Evolutionary conservation across 345 rosid species (phyloP), one percentile per base, ranked within the genome.

Genomic region (Aquilaria malaccensis): DNA sequence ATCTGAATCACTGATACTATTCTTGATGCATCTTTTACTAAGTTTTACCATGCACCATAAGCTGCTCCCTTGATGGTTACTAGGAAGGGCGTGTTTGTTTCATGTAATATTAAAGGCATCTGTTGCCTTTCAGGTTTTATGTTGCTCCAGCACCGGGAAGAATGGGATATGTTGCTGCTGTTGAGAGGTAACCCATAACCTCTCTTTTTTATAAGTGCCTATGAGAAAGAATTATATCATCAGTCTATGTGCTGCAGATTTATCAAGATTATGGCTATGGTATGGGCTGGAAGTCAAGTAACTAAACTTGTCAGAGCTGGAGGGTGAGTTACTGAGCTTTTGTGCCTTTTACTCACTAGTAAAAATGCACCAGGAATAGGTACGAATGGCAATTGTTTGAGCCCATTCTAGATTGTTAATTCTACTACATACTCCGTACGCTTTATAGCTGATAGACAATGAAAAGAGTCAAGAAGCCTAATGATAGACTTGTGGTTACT

Each of bases 281-380:
- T 91, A 58, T 88, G 98, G 98, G 96, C 89, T 65, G 98, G 96
- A 72, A 91, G 98, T 80, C 96, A 91, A 70, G 95, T 91, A 60
- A 88, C 96, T 22, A 91, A 91, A 79, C 83, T 88, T 62, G 54
- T 80, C 46, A 79, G 96, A 76, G 88, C 88, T 50, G 98, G 85
- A 76, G 92, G 98, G 98, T 91, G 55, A 80, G 90, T 62, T 73
- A 51, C 82, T 67, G 11, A 66, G 33, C 52, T 61, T 15, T 2
- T 15, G 37, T 56, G 50, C 50, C 3, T 56, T 52, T 52, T 59
- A 15, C n/a, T 7, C 9, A 14, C 22, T 59, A 45, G 7, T 37
- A 4, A 5, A 2, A 37, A 2, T 37, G 43, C 43, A 37, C 43
- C 43, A 37, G 43, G 43, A 4, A 37, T 9, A 5, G 4, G 4